These are phyloP conservation scores for Omphalea diandra DNA, from an alignment of 441 rosid species.

Conservation along the genomic window DNA sequence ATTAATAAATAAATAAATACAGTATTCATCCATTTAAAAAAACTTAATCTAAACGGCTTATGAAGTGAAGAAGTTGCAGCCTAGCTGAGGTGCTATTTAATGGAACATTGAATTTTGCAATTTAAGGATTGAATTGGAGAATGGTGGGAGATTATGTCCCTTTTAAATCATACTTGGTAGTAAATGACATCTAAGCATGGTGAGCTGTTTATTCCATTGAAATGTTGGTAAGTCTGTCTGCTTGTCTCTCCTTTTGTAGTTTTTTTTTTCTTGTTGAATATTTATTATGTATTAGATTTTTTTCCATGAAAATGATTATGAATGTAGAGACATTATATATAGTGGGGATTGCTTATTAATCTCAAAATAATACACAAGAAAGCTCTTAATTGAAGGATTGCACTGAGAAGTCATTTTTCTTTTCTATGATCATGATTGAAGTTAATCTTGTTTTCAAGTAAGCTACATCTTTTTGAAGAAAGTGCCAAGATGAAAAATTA, in stretches of 20 bases:
- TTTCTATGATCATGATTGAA: neutral
- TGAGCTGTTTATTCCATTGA: neutral
- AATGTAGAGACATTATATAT: neutral
- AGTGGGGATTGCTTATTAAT: no score
- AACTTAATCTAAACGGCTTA: neutral
- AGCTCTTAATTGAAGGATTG: neutral
- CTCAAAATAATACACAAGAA: no score
- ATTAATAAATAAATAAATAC: neutral
- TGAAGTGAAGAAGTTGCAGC: constrained; percentile 4
- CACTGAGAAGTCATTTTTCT: neutral
- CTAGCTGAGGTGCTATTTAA: neutral
- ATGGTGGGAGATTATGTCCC: neutral
- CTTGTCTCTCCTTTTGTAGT: neutral
- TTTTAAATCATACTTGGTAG: neutral
- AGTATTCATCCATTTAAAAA: neutral
- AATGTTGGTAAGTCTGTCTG: neutral
- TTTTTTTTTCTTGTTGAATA: neutral
- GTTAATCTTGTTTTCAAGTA: neutral
- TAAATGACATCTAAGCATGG: neutral
- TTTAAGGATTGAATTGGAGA: constrained; percentile 11
- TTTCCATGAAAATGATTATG: neutral
- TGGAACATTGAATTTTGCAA: no score
- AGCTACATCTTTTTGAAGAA: neutral
- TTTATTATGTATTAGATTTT: no score
- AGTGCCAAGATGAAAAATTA: neutral